Evolutionary conservation across 108 stramenopile species (phyloP).

Genomic region (Licmophora abbreviata): DNA sequence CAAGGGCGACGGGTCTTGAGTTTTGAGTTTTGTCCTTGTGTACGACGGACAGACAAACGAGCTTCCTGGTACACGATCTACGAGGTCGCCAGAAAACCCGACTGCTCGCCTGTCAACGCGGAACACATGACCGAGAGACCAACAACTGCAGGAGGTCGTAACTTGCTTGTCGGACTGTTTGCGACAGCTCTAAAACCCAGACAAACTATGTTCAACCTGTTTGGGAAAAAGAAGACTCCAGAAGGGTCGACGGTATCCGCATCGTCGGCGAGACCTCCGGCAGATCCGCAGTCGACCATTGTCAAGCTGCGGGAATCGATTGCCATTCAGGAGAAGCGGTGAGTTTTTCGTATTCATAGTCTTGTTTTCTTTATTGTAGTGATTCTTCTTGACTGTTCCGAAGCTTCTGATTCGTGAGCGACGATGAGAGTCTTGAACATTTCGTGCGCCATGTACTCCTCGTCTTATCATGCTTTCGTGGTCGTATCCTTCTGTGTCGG

Average conservation of each 20-base stretch:
- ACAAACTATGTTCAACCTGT: constrained; percentile 30
- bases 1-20: too few species aligned
- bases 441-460: background rate
- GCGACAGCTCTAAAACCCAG: too few species aligned
- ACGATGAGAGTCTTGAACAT: background rate
- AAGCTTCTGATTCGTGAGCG: background rate
- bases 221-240: constrained; percentile 36
- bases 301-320: constrained; percentile 66
- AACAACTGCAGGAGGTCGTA: too few species aligned
- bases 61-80: too few species aligned
- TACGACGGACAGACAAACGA: too few species aligned
- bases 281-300: constrained; percentile 44
- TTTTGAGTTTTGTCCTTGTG: too few species aligned
- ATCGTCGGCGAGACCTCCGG: constrained; percentile 12
- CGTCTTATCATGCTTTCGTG: background rate
- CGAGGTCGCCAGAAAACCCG: too few species aligned
- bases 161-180: too few species aligned
- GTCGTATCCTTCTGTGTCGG: background rate
- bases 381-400: background rate
- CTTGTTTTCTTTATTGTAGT: constrained; percentile 16
- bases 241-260: constrained; percentile 25
- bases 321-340: constrained; percentile 81
- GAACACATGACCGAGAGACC: too few species aligned
- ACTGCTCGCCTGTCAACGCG: too few species aligned
- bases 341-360: constrained; percentile 15